Evolutionary conservation across 2,329 filamentous ascomycete genomes (phyloP), one percentile per base, ranked within the genome.

Genomic region (Colletotrichum melonis): DNA sequence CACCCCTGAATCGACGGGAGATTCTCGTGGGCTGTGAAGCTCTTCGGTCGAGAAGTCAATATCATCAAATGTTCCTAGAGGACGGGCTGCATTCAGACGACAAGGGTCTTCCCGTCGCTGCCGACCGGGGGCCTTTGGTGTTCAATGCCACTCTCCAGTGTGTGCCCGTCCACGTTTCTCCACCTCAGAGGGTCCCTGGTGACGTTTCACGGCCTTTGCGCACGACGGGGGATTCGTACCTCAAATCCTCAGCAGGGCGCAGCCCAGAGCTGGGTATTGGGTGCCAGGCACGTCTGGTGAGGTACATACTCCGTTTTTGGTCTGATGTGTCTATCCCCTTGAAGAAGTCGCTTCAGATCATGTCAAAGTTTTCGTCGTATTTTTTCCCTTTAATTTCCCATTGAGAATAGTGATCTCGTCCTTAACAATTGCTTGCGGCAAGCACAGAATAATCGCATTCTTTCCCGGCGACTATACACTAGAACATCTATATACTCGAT

Each of bases 181-280:
- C 70, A 70, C 67, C 35, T 49, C 57, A 55, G 38, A 57, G 52
- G 52, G 28, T 62, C 62, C 60, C 55, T 22, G 26, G 62, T 72
- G 67, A 67, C 71, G 71, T 73, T 73, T 73, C 71, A 73, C 46
- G 55, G 54, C 30, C 56, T 71, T 49, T 71, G 49, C 66, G 54
- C 69, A 35, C 38, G 42, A 55, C 62, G 22, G 12, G n/a, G 35
- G 56, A 69, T 70, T 49, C 60, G 63, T 70, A 64, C 52, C 65
- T 56, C 42, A 4, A 22, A 42, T 42, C 38, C 14, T 42, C 70
- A 72, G 59, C 66, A 58, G 30, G 55, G 59, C 59, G 55, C 57
- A 68, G 66, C 69, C 57, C 56, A 54, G 28, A 14, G 28, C 57
- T 57, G 22, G 30, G 42, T 19, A 49, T 8, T 42, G 12, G 38